These are phyloP conservation scores for Perilla frutescens DNA, from an alignment of 257 asterid species.

Conservation along the genomic window DNA sequence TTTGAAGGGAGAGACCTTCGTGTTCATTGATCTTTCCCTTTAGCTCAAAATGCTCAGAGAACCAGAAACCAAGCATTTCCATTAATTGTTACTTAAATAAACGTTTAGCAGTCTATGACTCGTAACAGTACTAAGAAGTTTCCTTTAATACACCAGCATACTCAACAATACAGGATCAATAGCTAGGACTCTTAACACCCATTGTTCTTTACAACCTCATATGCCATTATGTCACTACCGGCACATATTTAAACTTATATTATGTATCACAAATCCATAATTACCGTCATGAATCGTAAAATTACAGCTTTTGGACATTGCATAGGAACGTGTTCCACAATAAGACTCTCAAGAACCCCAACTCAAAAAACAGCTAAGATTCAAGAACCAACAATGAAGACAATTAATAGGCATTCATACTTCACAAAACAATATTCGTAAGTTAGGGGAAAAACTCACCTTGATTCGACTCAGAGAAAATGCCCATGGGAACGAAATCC, in stretches of 20 bases:
- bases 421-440: neutral
- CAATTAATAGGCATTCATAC: neutral
- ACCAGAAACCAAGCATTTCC: neutral
- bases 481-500: conserved; percentile 90
- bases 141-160: neutral
- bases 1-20: neutral
- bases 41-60: conserved; percentile 8
- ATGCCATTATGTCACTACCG: conserved; percentile 24
- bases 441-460: conserved; percentile 44
- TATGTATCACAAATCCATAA: neutral
- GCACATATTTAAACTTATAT: neutral
- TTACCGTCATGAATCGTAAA: neutral
- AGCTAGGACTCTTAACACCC: neutral
- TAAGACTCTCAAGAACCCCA: neutral
- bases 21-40: neutral
- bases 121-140: neutral
- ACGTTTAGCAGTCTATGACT: neutral
- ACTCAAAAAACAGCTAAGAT: neutral
- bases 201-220: conserved; percentile 3
- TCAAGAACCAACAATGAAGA: neutral
- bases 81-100: neutral
- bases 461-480: conserved; percentile 75
- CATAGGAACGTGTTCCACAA: neutral
- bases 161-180: neutral
- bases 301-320: neutral